Conservation (phyloP, 352 stramenopile genomes). For the Phytophthora constricta region DNA sequence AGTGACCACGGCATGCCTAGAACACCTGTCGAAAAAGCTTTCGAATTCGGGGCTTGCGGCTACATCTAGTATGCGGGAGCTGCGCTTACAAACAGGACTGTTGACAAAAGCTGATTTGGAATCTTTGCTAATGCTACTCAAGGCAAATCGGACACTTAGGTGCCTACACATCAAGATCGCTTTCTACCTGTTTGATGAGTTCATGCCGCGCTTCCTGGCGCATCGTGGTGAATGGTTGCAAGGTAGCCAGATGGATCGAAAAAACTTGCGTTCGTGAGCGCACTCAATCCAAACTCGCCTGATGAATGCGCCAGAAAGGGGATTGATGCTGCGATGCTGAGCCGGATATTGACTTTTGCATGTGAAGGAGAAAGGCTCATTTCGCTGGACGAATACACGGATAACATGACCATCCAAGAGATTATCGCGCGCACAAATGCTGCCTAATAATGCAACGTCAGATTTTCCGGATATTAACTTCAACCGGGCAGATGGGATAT, state of each 20-base stretch:
- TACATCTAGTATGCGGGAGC: conserved; percentile 11
- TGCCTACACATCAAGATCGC: conserved; percentile 29
- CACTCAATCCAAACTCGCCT: conserved; percentile 1
- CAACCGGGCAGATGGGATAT: too few species aligned
- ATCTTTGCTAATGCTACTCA: conserved; percentile 15
- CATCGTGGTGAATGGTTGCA: conserved; percentile 26
- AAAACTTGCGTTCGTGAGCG: conserved; percentile 28
- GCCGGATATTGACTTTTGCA: conserved; percentile 28
- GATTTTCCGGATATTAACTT: too few species aligned
- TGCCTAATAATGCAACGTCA: not conserved
- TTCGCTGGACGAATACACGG: conserved; percentile 31
- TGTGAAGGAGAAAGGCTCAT: conserved; percentile 21
- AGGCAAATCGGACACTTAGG: conserved; percentile 26
- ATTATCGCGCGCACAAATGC: conserved; percentile 17
- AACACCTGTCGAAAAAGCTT: conserved; percentile 17
- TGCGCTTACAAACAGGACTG: conserved; percentile 23
- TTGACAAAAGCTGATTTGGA: conserved; percentile 16
- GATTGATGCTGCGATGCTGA: conserved; percentile 21
- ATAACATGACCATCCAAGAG: conserved; percentile 30
- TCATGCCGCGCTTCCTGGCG: conserved; percentile 24
- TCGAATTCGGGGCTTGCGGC: conserved; percentile 8
- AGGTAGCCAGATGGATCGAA: conserved; percentile 14
- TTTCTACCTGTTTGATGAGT: conserved; percentile 34
- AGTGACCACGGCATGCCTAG: conserved; percentile 17
- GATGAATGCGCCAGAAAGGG: conserved; percentile 11